Evolutionary conservation across 2,329 filamentous ascomycete genomes (phyloP).

Genomic region (Dendrostoma leiphaemia): DNA sequence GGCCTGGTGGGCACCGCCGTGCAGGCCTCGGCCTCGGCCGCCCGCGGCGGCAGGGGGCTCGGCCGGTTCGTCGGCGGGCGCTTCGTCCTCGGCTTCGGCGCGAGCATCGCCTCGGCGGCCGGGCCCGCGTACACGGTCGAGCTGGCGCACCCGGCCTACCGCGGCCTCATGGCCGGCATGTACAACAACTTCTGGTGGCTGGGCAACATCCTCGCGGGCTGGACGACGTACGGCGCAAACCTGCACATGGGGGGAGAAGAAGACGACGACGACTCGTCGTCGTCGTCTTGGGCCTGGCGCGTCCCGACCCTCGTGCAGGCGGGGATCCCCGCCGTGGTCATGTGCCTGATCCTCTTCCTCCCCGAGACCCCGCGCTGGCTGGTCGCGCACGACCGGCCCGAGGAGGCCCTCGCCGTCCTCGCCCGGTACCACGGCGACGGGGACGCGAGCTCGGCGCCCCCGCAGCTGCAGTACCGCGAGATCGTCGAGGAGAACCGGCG

Average conservation of each 20-base stretch:
- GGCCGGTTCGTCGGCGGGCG: conserved; percentile 53
- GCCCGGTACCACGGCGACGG: conserved; percentile 37
- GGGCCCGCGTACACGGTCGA: conserved; percentile 48
- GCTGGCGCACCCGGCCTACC: conserved; percentile 35
- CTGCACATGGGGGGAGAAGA: too few relatives aligned
- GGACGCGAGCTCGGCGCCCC: conserved; percentile 36
- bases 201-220: conserved; percentile 50
- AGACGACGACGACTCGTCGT: conserved; percentile 33
- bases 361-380: conserved; percentile 34
- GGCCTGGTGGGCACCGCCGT: conserved; percentile 46
- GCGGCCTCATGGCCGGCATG: conserved; percentile 39
- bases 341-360: conserved; percentile 28
- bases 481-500: conserved; percentile 38
- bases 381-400: conserved; percentile 28
- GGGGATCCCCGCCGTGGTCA: conserved; percentile 38
- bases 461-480: conserved; percentile 38
- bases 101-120: conserved; percentile 43
- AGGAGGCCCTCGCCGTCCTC: conserved; percentile 28
- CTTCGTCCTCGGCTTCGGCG: conserved; percentile 60
- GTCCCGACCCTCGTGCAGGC: conserved; percentile 44
- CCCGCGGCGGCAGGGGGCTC: too few relatives aligned
- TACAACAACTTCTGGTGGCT: conserved; percentile 46
- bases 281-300: conserved; percentile 34
- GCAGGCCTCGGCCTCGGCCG: conserved; percentile 44
- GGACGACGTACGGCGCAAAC: conserved; percentile 44